Conservation (phyloP, 2,329 filamentous ascomycete genomes). For the Dothiorella sarmentorum region DNA sequence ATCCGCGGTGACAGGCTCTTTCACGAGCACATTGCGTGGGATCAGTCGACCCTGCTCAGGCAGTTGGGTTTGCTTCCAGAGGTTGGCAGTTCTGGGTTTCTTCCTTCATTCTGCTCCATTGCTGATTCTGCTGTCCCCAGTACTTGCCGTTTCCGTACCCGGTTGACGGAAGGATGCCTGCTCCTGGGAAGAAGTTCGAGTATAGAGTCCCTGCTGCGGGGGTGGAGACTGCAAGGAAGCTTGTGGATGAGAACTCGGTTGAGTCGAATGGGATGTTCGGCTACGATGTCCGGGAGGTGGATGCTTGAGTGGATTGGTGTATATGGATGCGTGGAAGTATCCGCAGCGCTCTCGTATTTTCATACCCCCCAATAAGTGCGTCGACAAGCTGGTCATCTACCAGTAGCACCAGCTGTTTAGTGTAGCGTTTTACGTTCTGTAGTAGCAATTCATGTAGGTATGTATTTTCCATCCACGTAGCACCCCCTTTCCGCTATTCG, state of each 20-base stretch:
- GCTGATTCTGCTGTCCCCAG: neutral
- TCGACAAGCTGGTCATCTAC: too few species aligned
- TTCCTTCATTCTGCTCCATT: neutral
- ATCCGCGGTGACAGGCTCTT: conserved; percentile 65
- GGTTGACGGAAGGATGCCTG: conserved; percentile 25
- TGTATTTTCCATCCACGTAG: too few species aligned
- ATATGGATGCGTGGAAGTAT: too few species aligned
- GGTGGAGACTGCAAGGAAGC: conserved; percentile 50
- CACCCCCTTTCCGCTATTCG: too few species aligned
- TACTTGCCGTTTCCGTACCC: conserved; percentile 62
- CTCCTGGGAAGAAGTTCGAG: conserved; percentile 50
- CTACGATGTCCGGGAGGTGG: conserved; percentile 30
- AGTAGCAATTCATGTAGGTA: too few species aligned
- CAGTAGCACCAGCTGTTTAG: too few species aligned
- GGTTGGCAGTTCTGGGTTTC: too few species aligned
- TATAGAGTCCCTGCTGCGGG: conserved; percentile 61
- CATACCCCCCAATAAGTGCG: too few species aligned
- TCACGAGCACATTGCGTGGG: conserved; percentile 70
- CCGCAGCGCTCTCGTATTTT: too few species aligned
- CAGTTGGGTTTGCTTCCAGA: conserved; percentile 63
- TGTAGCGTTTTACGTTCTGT: too few species aligned
- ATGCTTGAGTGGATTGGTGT: neutral
- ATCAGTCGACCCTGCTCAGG: conserved; percentile 60
- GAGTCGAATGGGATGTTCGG: conserved; percentile 58
- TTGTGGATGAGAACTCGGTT: conserved; percentile 48